Base-by-base conservation (phyloP, 805 yeast genomes). In the Candida pini region DNA sequence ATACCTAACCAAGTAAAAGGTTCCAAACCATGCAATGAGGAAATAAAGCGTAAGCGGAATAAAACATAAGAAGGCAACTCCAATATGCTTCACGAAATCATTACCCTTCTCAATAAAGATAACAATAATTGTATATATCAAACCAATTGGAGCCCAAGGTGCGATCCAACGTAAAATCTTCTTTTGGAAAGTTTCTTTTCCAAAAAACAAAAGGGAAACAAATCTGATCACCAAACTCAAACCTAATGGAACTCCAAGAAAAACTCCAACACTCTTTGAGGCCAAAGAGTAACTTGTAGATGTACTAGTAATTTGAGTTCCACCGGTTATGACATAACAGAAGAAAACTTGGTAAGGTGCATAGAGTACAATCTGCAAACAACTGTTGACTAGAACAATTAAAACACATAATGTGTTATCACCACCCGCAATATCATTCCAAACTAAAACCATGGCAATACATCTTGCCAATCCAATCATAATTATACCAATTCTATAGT, bases 401-500 rank as follows among this genome's bases (percentile, higher is more conserved):
- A 71, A 45, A 3, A 74, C 76, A 52, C 81, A 75, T 28, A 71
- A 50, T 26, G 62, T 62, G 30, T 56, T 53, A 46, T 73, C 76
- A 5, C 81, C 81, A 6, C 56, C 64, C 2, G 79, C 74, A 13
- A 76, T 56, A 20, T 69, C 66, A 46, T 69, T 75, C 81, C 81
- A 75, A 18, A 75, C 50, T 33, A 76, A 53, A 1, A 74, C 81
- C 81, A 76, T 75, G 16, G 81, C 81, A 42, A 75, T 73, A 48
- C 81, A 75, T 38, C 81, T 54, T 5, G 78, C 81, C 23, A 71
- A 37, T 1, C 81, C 81, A 30, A 76, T 71, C 70, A 76, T 66
- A 20, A 76, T 71, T n/a, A 76, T 62, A 2, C 81, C 81, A 26
- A 54, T 58, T 27, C 81, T 55, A 36, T 69, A 70, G 35, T 71